phyloP scores from a whole-genome alignment of 441 rosid species.

The Hura crepitans region DNA sequence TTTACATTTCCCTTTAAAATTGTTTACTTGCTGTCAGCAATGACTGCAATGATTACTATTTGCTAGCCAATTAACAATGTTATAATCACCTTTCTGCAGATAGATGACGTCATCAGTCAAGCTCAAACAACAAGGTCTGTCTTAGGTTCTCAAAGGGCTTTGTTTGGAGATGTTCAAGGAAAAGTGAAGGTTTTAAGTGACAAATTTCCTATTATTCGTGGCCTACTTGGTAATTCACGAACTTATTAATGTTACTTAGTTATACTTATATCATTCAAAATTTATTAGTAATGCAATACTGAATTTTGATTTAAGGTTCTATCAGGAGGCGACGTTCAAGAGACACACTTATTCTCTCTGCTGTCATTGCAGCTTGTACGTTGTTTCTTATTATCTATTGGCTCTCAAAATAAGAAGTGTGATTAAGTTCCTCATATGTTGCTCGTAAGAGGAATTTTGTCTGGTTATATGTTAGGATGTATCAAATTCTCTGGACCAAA shows the following conservation, averaged over 20 bases:
- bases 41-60: slow-evolving; percentile 13
- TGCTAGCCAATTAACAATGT: slow-evolving; percentile 11
- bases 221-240: slow-evolving; percentile 65
- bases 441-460: slow-evolving; percentile 31
- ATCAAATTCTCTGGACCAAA: slow-evolving; percentile 19
- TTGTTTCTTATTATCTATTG: slow-evolving; percentile 90
- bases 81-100: slow-evolving; percentile 43
- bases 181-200: slow-evolving; percentile 81
- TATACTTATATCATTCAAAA: neutral
- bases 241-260: slow-evolving; percentile 6
- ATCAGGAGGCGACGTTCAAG: slow-evolving; percentile 78
- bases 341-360: slow-evolving; percentile 81
- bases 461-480: slow-evolving; percentile 34
- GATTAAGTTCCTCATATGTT: slow-evolving; percentile 11
- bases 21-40: neutral
- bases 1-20: neutral
- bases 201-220: slow-evolving; percentile 79
- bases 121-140: slow-evolving; percentile 85
- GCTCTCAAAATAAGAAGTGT: slow-evolving; percentile 63
- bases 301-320: slow-evolving; percentile 50
- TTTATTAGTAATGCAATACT: slow-evolving; percentile 10
- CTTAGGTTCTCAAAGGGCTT: slow-evolving; percentile 79
- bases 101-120: slow-evolving; percentile 89
- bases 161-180: slow-evolving; percentile 92
- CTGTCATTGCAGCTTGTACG: slow-evolving; percentile 89